Percentiles rank a stretch among this genome's conserved stretches.
phyloP scores from a whole-genome alignment of 331 rosid species.

The Erythrophleum ivorense region DNA sequence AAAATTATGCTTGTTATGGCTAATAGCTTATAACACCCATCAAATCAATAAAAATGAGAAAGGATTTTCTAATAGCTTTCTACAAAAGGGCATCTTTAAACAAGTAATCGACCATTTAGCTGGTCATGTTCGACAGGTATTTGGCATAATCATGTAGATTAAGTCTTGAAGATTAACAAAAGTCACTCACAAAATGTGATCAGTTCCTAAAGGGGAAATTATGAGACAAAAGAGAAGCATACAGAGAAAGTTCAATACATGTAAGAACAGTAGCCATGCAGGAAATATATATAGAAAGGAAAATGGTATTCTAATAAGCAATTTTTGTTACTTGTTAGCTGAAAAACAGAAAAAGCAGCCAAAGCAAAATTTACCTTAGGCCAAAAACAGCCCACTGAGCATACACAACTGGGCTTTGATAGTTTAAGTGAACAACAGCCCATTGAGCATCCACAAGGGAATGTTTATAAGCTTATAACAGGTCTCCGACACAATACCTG shows the following conservation, averaged over 20 bases:
- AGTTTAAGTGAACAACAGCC: constrained; percentile 29
- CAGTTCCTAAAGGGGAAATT: not conserved
- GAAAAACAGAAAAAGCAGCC: not conserved
- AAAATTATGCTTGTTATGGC: not conserved
- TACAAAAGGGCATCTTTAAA: not conserved
- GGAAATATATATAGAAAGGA: not conserved
- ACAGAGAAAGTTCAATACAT: not conserved
- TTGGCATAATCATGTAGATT: not conserved
- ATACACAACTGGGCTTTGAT: not conserved
- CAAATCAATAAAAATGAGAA: not conserved
- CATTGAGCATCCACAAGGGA: constrained; percentile 18
- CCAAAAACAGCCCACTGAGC: constrained; percentile 14
- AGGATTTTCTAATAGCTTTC: not conserved
- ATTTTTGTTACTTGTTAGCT: not conserved
- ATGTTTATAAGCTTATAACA: not conserved
- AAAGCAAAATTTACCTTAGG: not conserved
- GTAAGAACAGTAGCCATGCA: not conserved
- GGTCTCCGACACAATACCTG: constrained; percentile 1
- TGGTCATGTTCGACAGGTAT: not conserved
- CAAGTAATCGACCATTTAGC: not conserved
- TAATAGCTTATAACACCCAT: not conserved
- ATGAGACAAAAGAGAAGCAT: not conserved
- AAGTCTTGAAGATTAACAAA: not conserved
- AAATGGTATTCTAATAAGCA: not conserved
- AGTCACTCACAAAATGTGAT: not conserved